phyloP scores from a whole-genome alignment of 1,284 basidiomycete genomes.

The Xerocomus nothofagi region DNA sequence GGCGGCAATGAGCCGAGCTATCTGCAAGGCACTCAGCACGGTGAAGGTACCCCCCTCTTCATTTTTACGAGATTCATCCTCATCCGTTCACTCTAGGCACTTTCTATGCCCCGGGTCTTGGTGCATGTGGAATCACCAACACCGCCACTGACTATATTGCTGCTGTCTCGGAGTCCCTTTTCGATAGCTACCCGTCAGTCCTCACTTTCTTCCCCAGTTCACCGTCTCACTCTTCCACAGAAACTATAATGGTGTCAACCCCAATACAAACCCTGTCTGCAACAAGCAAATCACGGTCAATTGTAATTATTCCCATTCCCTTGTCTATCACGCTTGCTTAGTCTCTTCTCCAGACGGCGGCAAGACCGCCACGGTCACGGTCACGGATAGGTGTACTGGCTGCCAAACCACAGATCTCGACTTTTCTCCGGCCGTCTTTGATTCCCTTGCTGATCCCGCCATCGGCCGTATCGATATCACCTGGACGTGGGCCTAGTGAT shows the following conservation, averaged over 20 bases:
- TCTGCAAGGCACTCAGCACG: conserved; percentile 48
- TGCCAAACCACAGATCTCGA: conserved; percentile 55
- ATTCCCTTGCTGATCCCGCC: conserved; percentile 31
- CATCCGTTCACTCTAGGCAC: conserved; percentile 41
- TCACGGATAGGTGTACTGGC: conserved; percentile 63
- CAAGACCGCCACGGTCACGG: conserved; percentile 46
- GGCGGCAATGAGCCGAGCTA: conserved; percentile 28
- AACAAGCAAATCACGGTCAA: conserved; percentile 42
- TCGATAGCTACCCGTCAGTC: conserved; percentile 63
- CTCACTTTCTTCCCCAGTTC: neutral
- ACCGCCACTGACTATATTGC: conserved; percentile 53
- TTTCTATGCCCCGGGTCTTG: conserved; percentile 61
- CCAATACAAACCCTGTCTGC: conserved; percentile 68
- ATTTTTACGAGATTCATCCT: neutral
- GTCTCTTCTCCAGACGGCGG: conserved; percentile 45
- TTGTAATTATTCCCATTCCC: conserved; percentile 37
- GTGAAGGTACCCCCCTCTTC: conserved; percentile 43
- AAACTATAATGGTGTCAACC: conserved; percentile 50
- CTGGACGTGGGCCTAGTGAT: conserved; percentile 47
- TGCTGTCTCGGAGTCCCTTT: conserved; percentile 59
- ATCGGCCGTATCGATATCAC: conserved; percentile 56
- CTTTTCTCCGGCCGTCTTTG: conserved; percentile 59
- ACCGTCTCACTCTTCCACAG: conserved; percentile 33
- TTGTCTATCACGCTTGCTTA: neutral
- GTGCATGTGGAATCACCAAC: conserved; percentile 68